Evolutionary conservation across 352 stramenopile genomes (phyloP), one percentile per base, ranked within the genome.

Genomic region (Phytophthora gonapodyides): DNA sequence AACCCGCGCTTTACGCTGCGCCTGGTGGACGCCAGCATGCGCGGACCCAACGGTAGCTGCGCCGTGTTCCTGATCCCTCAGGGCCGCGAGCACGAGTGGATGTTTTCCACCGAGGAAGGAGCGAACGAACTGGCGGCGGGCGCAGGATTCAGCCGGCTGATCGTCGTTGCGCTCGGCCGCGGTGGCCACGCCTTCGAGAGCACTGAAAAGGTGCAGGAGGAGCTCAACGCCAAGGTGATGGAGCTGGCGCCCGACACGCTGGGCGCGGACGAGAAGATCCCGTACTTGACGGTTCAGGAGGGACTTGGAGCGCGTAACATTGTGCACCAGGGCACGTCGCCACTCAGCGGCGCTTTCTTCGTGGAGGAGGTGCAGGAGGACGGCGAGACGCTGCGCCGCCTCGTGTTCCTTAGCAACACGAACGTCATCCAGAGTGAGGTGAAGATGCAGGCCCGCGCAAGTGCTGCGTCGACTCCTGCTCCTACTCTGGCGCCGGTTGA

Each of bases 371-470:
- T 93, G 46, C 57, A 71, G 21, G 75, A 83, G 21, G 70, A 84
- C 31, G 60, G 50, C 52, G 64, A 87, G 16, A 68, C 49, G 9
- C 60, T 82, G 30, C 80, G 84, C 15, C 79, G 85, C n/a, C 68
- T 94, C 27, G 73, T 94, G 11, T 94, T 94, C 44, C 67, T 87
- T 34, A 79, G 66, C 48, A 91, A 91, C 53, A 80, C 68, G 5
- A 86, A 88, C 50, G 75, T 88, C 33, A 89, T 94, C 41, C 84
- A 94, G 61, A 91, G 78, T 57, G 84, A 94, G 41, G 83, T 89
- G 16, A 71, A 75, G 37, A 55, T 93, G 35, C 21, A 82, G 19
- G 42, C 45, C 12, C 41, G 49, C 11, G 49, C 42, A 33, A 49
- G n/a, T 16, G 5, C 41, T 57, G 38, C 37, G 10, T 34, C 46